These are phyloP conservation scores for Xylariaceae sp. DNA, from an alignment of 2,329 filamentous ascomycete genomes.

Conservation along the genomic window DNA sequence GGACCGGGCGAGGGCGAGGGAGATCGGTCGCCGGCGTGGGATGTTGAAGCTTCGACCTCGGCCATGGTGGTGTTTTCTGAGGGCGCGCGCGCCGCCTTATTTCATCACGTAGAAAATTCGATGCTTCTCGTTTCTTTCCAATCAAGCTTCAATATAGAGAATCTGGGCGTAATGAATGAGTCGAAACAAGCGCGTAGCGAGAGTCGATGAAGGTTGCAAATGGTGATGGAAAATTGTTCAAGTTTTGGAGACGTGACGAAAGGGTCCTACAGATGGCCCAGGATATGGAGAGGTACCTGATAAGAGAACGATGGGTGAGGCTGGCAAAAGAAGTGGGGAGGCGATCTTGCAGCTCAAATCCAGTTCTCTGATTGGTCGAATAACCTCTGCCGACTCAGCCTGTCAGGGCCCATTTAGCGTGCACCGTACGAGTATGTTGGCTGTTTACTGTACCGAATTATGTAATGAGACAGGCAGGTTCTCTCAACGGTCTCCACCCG, in stretches of 20 bases:
- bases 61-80: conserved; percentile 35
- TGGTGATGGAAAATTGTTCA: conserved; percentile 2
- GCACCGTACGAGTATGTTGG: neutral
- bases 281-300: neutral
- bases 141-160: no score
- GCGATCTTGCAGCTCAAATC: neutral
- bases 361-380: neutral
- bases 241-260: conserved; percentile 1
- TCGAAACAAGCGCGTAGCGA: neutral
- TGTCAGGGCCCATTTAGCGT: neutral
- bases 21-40: conserved; percentile 29
- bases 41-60: conserved; percentile 39
- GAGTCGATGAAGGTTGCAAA: conserved; percentile 7
- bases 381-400: neutral
- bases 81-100: neutral
- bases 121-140: neutral
- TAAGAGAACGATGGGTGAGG: neutral
- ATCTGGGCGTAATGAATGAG: no score
- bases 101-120: conserved; percentile 1
- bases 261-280: neutral
- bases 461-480: neutral
- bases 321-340: neutral
- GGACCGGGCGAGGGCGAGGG: conserved; percentile 16
- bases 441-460: neutral
- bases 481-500: neutral